phyloP scores from a whole-genome alignment of 345 rosid genomes.

The Eucalyptus erythrocorys region DNA sequence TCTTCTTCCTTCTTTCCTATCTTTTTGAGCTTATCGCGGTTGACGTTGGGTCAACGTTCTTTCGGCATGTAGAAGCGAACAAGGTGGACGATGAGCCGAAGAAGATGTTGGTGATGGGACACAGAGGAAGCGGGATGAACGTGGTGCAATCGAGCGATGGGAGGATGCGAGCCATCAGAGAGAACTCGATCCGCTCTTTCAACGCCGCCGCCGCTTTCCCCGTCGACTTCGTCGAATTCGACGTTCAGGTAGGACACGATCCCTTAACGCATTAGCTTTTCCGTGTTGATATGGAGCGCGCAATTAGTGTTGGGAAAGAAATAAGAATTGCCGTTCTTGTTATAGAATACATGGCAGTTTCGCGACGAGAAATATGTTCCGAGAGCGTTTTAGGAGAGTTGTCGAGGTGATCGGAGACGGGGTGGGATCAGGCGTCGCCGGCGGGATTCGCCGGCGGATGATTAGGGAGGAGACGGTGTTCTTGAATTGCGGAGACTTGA shows the following conservation, averaged over 20 bases:
- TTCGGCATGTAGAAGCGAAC: background rate
- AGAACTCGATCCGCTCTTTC: conserved; percentile 76
- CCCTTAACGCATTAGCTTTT: background rate
- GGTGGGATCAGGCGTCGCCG: background rate
- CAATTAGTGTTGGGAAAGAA: background rate
- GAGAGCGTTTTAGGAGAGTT: background rate
- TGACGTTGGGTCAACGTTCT: background rate
- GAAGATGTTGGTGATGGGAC: conserved; percentile 70
- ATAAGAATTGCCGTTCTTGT: background rate
- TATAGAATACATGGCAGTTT: background rate
- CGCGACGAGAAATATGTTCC: background rate
- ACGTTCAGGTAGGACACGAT: conserved; percentile 62
- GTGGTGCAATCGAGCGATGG: conserved; percentile 39
- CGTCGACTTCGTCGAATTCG: conserved; percentile 78
- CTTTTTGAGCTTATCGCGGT: background rate
- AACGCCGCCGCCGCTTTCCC: conserved; percentile 64
- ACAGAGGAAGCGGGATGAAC: conserved; percentile 91
- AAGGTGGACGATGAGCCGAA: background rate
- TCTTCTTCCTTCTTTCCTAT: background rate
- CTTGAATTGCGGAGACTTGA: background rate
- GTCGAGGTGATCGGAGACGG: background rate
- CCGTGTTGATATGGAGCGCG: background rate
- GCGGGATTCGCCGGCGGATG: background rate
- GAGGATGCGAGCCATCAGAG: conserved; percentile 63
- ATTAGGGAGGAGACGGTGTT: background rate